Evolutionary conservation across 2,329 filamentous ascomycete genomes (phyloP), one percentile per base, ranked within the genome.

Genomic region (Reticulascus tulasneorum): DNA sequence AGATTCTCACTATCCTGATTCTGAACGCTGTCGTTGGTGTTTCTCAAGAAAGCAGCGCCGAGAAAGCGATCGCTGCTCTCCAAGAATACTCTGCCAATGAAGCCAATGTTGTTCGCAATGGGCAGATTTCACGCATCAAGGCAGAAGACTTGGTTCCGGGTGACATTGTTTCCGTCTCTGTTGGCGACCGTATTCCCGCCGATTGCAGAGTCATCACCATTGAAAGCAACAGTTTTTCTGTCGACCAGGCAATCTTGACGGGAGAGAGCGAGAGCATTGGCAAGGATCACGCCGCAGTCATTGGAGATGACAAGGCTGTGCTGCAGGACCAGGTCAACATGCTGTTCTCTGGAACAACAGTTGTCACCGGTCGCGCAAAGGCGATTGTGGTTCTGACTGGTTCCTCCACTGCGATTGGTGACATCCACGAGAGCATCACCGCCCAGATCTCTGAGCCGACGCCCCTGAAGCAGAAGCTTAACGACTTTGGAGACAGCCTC

Each of bases 61-160:
- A 98, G 64, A 96, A 97, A 69, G 93, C 93, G 33, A 98, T 98
- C 59, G 90, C 93, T 18, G 93, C 93, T 28, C 78, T 98, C 38
- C 93, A 98, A 66, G 91, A 98, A 76, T 98, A 98, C 69, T 97
- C 91, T 20, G 93, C 93, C 55, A 98, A 97, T 64, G 88, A 95
- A 64, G 91, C 93, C 51, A 98, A 91, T 59, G 91, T 94, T 35
- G 63, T 95, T 40, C 86, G 93, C 54, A 82, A 91, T 66, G 89
- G 91, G 33, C 78, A 83, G 51, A 71, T 91, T 45, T 79, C 82
- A 47, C 80, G 85, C 49, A 69, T 98, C 67, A 94, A 93, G 71
- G 93, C 93, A n/a, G 93, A 98, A 54, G 89, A 97, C 47, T 68
- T 98, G 50, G 93, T 98, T 17, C 93, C 94, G 10, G 93, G 93